These are phyloP conservation scores for Puccinia polysora DNA, from an alignment of 1,284 basidiomycete genomes.

Conservation along the genomic window DNA sequence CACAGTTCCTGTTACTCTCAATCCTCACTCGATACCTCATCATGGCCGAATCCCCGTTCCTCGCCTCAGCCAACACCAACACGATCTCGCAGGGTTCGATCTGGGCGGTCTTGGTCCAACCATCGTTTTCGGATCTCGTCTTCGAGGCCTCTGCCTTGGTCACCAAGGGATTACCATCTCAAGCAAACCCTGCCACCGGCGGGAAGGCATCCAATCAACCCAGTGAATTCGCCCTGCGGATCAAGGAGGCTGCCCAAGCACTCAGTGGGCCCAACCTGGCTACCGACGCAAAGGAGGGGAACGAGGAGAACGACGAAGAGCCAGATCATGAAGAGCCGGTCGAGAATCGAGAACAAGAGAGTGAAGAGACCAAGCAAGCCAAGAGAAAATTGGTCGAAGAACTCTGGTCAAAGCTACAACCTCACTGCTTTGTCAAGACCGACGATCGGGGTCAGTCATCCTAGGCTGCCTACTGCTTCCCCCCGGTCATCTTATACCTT, in stretches of 20 bases:
- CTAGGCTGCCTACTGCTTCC: not conserved
- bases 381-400: constrained; percentile 31
- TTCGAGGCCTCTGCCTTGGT: constrained; percentile 35
- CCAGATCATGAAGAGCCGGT: not conserved
- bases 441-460: constrained; percentile 39
- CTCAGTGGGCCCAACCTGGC: no score
- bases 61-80: constrained; percentile 26
- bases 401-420: constrained; percentile 33
- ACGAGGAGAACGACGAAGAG: constrained; percentile 1
- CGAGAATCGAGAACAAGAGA: constrained; percentile 23
- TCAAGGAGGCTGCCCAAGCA: constrained; percentile 33
- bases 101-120: constrained; percentile 35
- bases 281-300: not conserved
- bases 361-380: constrained; percentile 22
- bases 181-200: constrained; percentile 14
- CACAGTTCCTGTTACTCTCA: no score
- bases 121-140: constrained; percentile 38
- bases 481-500: not conserved
- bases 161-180: constrained; percentile 26
- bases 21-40: not conserved
- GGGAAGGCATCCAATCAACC: constrained; percentile 16
- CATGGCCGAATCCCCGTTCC: constrained; percentile 34
- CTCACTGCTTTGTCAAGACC: constrained; percentile 31
- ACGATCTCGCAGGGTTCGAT: constrained; percentile 34
- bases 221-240: constrained; percentile 32